phyloP scores from a whole-genome alignment of 805 yeast genomes.

The Kodamaea jinghongensis region DNA sequence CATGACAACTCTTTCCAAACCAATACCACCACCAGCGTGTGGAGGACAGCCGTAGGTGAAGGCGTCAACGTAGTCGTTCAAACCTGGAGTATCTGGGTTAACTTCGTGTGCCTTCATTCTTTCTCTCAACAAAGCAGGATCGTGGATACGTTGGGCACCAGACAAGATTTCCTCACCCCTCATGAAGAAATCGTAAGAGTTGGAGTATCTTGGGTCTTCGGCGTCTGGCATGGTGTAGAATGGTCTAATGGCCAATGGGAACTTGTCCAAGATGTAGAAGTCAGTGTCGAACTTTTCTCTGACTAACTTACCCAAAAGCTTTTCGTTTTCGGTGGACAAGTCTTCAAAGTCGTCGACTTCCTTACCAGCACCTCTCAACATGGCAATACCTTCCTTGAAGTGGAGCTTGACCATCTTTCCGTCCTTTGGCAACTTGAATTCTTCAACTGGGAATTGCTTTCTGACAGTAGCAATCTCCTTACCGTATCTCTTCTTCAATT shows the following conservation, averaged over 20 bases:
- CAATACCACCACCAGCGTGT: slow-evolving; percentile 99
- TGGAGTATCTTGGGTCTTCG: slow-evolving; percentile 86
- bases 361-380: slow-evolving; percentile 85
- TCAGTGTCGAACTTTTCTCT: slow-evolving; percentile 95
- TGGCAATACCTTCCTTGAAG: slow-evolving; percentile 85
- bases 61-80: slow-evolving; percentile 88
- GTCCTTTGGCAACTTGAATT: slow-evolving; percentile 88
- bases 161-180: slow-evolving; percentile 98
- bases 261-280: slow-evolving; percentile 95
- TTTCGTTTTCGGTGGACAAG: slow-evolving; percentile 91
- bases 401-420: slow-evolving; percentile 91
- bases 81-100: slow-evolving; percentile 76
- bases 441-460: slow-evolving; percentile 96
- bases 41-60: slow-evolving; percentile 96
- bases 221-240: slow-evolving; percentile 99
- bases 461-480: slow-evolving; percentile 87
- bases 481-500: slow-evolving; percentile 75
- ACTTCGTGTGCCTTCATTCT: slow-evolving; percentile 84
- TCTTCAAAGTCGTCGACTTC: slow-evolving; percentile 87
- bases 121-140: slow-evolving; percentile 74
- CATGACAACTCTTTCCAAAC: slow-evolving; percentile 98
- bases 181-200: slow-evolving; percentile 99
- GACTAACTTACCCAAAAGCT: slow-evolving; percentile 84
- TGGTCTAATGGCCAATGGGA: slow-evolving; percentile 96
- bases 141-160: slow-evolving; percentile 99